These are phyloP conservation scores for Porogramme epimiltina DNA, from an alignment of 1,284 basidiomycete species.

Conservation along the genomic window DNA sequence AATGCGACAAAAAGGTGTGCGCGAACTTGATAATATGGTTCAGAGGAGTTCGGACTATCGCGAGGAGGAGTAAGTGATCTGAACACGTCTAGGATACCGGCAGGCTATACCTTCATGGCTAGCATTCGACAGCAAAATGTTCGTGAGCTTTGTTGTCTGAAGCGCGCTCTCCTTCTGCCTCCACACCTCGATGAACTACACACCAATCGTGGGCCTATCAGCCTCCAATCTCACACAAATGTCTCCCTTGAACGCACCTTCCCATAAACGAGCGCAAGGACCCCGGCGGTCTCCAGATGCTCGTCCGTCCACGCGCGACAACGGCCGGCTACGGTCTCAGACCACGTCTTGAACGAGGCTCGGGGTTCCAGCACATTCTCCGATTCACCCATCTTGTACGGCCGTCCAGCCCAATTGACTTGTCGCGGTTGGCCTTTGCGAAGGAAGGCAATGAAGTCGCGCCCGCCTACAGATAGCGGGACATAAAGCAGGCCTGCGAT, in stretches of 20 bases:
- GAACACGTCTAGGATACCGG: conserved; percentile 1
- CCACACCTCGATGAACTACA: conserved; percentile 87
- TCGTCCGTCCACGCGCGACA: conserved; percentile 85
- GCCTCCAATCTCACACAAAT: no score
- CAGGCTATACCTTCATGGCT: conserved; percentile 73
- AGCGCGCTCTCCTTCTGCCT: conserved; percentile 82
- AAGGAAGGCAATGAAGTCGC: conserved; percentile 84
- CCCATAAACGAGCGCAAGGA: conserved; percentile 83
- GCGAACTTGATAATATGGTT: conserved; percentile 76
- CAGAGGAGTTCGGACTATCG: conserved; percentile 69
- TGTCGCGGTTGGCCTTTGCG: conserved; percentile 76
- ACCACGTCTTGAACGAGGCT: conserved; percentile 84
- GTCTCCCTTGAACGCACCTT: no score
- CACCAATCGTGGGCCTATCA: no score
- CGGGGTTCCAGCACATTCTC: conserved; percentile 66
- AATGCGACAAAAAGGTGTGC: background rate
- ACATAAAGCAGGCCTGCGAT: conserved; percentile 83
- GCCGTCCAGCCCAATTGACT: conserved; percentile 82
- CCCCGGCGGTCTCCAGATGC: conserved; percentile 85
- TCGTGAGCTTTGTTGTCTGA: conserved; percentile 79
- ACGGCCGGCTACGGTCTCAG: conserved; percentile 74
- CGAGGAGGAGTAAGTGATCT: background rate
- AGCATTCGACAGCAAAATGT: conserved; percentile 84
- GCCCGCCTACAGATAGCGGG: conserved; percentile 70
- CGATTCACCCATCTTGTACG: conserved; percentile 50